phyloP scores from a whole-genome alignment of 1,284 basidiomycete genomes.

The Papiliotrema laurentii region DNA sequence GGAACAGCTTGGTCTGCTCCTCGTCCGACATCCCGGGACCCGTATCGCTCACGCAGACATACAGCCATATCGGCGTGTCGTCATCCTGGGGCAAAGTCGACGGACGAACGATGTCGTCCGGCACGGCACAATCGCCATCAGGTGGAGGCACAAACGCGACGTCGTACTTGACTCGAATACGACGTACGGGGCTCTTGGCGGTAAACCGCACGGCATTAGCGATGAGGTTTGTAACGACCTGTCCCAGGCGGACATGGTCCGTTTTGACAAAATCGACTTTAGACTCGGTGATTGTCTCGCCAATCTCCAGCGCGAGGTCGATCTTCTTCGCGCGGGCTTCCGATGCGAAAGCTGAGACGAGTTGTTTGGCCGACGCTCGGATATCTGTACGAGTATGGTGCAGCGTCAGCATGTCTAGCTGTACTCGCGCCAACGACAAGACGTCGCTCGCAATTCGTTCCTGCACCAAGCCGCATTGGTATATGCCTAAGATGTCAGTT shows the following conservation, averaged over 20 bases:
- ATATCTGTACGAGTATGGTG: conserved; percentile 43
- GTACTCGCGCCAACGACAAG: conserved; percentile 46
- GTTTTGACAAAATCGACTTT: conserved; percentile 32
- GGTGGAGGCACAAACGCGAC: conserved; percentile 30
- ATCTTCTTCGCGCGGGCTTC: conserved; percentile 40
- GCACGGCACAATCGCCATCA: conserved; percentile 29
- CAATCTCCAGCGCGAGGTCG: conserved; percentile 27
- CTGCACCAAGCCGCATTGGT: conserved; percentile 47
- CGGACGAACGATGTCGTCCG: conserved; percentile 13
- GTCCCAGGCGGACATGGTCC: conserved; percentile 44
- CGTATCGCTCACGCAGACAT: conserved; percentile 39
- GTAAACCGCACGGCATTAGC: conserved; percentile 39
- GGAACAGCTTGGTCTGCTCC: conserved; percentile 39
- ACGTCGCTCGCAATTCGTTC: conserved; percentile 50
- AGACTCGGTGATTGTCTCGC: conserved; percentile 18
- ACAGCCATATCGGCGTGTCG: conserved; percentile 38
- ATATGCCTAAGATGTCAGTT: conserved; percentile 15
- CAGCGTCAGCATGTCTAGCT: conserved; percentile 41
- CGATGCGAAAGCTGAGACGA: conserved; percentile 29
- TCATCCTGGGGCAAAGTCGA: conserved; percentile 14
- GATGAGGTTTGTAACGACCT: conserved; percentile 40
- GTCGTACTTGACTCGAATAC: conserved; percentile 35
- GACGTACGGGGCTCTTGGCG: conserved; percentile 17
- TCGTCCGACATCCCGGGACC: conserved; percentile 41
- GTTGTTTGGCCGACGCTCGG: conserved; percentile 31